phyloP scores from a whole-genome alignment of 345 rosid genomes.

The Populus deltoides region DNA sequence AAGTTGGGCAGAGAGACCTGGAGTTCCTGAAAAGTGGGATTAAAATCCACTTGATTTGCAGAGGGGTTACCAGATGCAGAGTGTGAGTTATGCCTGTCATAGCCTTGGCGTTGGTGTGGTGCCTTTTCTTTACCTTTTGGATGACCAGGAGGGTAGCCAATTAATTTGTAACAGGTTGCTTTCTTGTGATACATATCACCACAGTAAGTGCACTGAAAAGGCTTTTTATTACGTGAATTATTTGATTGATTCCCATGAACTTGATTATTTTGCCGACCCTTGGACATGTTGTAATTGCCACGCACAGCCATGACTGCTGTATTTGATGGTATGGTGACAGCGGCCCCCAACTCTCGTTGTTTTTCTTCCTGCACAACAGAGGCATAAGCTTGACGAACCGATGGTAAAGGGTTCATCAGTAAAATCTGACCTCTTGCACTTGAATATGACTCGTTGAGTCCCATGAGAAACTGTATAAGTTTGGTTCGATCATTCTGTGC shows the following conservation, averaged over 20 bases:
- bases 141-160: background rate
- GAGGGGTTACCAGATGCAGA: too few species aligned
- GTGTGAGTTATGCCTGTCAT: background rate
- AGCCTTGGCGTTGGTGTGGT: too few species aligned
- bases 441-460: background rate
- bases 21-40: background rate
- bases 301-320: background rate
- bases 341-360: background rate
- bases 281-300: background rate
- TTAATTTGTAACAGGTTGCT: fast-evolving
- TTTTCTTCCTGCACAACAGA: background rate
- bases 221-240: background rate
- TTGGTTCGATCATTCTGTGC: too few species aligned
- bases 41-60: background rate
- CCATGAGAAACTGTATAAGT: constrained; percentile 6
- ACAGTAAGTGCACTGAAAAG: too few species aligned
- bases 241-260: background rate
- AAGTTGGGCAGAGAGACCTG: background rate
- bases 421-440: background rate
- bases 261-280: too few species aligned
- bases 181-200: background rate
- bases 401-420: too few species aligned
- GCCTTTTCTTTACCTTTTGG: background rate
- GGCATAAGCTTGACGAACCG: background rate
- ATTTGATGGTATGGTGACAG: background rate